Base-by-base conservation (phyloP, 192 early-diverging fungal species). In the Coemansia sp. region DNA sequence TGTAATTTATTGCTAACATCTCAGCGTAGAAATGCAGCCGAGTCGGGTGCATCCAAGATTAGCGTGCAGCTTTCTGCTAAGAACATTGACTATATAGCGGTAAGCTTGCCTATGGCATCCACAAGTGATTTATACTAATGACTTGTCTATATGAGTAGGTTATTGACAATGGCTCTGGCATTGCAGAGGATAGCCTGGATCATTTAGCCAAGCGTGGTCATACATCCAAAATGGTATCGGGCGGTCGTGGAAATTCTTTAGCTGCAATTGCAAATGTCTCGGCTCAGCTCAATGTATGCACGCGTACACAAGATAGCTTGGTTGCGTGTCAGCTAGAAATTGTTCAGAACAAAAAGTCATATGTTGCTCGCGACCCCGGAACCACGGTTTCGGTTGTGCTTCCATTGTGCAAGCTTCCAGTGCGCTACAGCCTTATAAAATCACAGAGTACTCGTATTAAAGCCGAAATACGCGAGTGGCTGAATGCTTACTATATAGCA, bases 301-400 rank as follows among this genome's bases (percentile, higher is more conserved):
- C 70, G 0, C 58, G 59, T 7, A 53, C 55, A 18, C 43, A 49
- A 10, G 17, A 50, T 3, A 53, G 54, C 23, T 32, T 26, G 1
- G 39, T 21, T 9, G 70, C 58, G 17, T 37, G 59, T 10, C 18
- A 58, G 51, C 37, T 73, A 14, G 31, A 53, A 26, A 16, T 73
- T n/a, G 23, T 4, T 4, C 23, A 26, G 23, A 38, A 59, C 40
- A 55, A 43, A n/a, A 8, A 58, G 20, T 6, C 16, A 26, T 26
- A 26, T 11, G 45, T 56, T 23, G 70, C 70, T 6, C 34, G 64
- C 45, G 63, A 58, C 21, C 30, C 38, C 3, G 64, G 71, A 23
- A 73, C 71, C 2, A 47, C 56, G n/a, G 52, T 66, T 0, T 59
- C 60, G 4, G 71, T 66, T 37, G 11, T 55, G 10, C 71, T 63